phyloP scores from a whole-genome alignment of 1,139 yeast genomes.

The Scheffersomyces illinoinensis region DNA sequence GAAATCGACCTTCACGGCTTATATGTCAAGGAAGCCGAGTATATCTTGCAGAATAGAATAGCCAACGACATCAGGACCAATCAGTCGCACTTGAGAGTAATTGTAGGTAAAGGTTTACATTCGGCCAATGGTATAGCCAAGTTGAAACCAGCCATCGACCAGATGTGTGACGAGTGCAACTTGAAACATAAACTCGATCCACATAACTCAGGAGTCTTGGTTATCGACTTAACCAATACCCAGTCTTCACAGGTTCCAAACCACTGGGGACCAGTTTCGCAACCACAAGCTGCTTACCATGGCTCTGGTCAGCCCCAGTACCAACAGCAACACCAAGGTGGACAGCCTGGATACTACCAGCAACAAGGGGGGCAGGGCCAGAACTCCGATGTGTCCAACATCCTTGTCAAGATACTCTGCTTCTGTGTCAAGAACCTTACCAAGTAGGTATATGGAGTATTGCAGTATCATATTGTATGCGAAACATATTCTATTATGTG shows the following conservation, averaged over 20 bases:
- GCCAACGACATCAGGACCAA: constrained; percentile 61
- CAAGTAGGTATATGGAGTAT: background rate
- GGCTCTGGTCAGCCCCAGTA: constrained; percentile 29
- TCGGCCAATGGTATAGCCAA: constrained; percentile 82
- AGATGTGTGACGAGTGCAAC: constrained; percentile 65
- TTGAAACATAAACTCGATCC: constrained; percentile 63
- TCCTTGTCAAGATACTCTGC: constrained; percentile 33
- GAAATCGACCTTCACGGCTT: constrained; percentile 95
- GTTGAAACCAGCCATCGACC: constrained; percentile 85
- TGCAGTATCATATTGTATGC: background rate
- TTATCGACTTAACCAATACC: constrained; percentile 56
- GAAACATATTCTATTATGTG: too few relatives aligned
- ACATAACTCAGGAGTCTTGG: constrained; percentile 77
- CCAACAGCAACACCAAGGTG: constrained; percentile 23
- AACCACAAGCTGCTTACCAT: constrained; percentile 30
- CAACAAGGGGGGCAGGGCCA: constrained; percentile 15
- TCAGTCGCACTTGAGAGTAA: constrained; percentile 61
- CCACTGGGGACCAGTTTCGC: constrained; percentile 42
- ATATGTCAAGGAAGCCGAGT: constrained; percentile 84
- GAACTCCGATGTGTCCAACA: constrained; percentile 4
- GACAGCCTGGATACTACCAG: constrained; percentile 22
- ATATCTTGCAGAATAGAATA: constrained; percentile 71
- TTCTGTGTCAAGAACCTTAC: constrained; percentile 25
- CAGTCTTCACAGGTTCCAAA: constrained; percentile 48
- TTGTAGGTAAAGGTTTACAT: constrained; percentile 95